phyloP scores from a whole-genome alignment of 306 rosid species.

The Comarum palustre region DNA sequence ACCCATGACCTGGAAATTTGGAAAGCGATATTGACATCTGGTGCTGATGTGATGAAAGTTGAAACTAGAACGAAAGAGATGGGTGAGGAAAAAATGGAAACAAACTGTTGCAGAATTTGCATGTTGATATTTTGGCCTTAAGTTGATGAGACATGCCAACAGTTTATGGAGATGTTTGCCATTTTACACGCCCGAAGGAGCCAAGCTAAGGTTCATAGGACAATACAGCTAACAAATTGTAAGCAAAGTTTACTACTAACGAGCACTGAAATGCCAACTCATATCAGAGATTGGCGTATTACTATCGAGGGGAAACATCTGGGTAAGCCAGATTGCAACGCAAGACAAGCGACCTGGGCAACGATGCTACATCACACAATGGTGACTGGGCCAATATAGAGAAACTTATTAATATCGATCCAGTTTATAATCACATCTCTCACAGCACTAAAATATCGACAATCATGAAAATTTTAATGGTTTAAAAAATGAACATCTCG shows the following conservation, averaged over 20 bases:
- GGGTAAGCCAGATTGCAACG: neutral
- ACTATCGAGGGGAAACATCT: neutral
- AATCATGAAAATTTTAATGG: no score
- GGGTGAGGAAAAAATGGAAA: neutral
- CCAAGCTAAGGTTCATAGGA: neutral
- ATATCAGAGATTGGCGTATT: neutral
- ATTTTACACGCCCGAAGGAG: neutral
- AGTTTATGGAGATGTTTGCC: neutral
- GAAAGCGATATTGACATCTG: neutral
- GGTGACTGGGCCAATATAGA: neutral
- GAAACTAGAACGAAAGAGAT: neutral
- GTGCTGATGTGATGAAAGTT: neutral
- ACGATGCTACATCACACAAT: neutral
- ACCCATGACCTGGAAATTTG: constrained; percentile 22
- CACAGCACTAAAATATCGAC: no score
- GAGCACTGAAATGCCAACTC: neutral
- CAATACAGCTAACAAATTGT: neutral
- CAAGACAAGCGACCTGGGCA: neutral
- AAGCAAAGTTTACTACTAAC: neutral
- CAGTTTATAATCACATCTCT: neutral
- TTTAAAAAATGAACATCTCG: no score
- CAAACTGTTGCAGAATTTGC: neutral
- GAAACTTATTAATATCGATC: neutral
- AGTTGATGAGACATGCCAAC: neutral
- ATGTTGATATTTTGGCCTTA: neutral